Evolutionary conservation across 2,329 filamentous ascomycete species (phyloP).

Genomic region (Fusarium poae): DNA sequence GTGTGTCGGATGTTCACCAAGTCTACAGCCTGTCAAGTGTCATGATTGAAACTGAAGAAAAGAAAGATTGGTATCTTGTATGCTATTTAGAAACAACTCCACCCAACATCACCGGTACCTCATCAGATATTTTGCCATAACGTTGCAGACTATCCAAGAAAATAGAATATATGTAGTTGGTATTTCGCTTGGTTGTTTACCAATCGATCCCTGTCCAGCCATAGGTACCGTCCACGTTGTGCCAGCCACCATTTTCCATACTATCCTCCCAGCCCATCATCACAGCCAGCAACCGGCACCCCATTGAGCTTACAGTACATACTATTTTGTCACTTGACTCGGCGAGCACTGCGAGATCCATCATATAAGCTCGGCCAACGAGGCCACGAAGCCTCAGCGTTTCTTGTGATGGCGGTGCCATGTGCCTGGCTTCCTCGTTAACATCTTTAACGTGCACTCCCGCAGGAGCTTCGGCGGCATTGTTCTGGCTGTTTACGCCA

Average conservation of each 20-base stretch:
- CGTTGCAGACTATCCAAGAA: not conserved
- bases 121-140: constrained; percentile 18
- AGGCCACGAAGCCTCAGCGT: constrained; percentile 78
- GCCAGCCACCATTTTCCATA: constrained; percentile 72
- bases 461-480: constrained; percentile 53
- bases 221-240: constrained; percentile 81
- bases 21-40: not conserved
- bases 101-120: constrained; percentile 36
- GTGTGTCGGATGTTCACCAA: not conserved
- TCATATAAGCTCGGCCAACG: constrained; percentile 82
- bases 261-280: constrained; percentile 88
- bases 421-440: constrained; percentile 45
- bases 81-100: constrained; percentile 35
- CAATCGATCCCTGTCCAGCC: constrained; percentile 68
- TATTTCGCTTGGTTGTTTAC: constrained; percentile 34
- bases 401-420: constrained; percentile 59
- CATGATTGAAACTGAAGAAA: constrained; percentile 7
- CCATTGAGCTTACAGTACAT: constrained; percentile 79
- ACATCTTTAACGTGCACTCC: constrained; percentile 44
- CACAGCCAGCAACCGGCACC: constrained; percentile 81
- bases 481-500: constrained; percentile 63
- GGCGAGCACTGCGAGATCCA: constrained; percentile 82
- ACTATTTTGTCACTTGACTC: constrained; percentile 77
- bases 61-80: constrained; percentile 30
- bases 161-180: not conserved